These are phyloP conservation scores for Hondaea fermentalgiana DNA, from an alignment of 108 stramenopile genomes.

Conservation along the genomic window DNA sequence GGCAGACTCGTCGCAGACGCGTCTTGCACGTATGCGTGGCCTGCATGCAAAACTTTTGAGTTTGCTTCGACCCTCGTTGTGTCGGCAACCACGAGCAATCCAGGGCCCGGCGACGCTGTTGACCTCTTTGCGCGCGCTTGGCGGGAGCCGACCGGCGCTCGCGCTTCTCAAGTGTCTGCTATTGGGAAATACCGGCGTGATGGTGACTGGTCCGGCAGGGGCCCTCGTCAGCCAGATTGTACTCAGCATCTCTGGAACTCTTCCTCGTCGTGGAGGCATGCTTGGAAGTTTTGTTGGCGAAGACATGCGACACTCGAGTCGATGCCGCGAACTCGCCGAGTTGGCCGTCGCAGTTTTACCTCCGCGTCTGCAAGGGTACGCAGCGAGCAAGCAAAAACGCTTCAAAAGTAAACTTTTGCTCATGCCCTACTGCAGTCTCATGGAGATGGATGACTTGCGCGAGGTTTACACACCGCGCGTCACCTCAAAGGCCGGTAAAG, in stretches of 20 bases:
- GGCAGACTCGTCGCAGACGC: background rate
- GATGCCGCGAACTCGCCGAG: background rate
- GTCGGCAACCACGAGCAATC: background rate
- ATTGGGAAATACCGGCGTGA: background rate
- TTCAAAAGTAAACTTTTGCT: background rate
- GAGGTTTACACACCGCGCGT: constrained; percentile 1
- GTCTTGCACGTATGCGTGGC: background rate
- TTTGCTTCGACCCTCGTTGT: background rate
- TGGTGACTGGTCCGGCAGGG: background rate
- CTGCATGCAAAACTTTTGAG: background rate
- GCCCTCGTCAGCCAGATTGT: background rate
- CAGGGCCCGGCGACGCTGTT: background rate
- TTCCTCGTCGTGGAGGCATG: background rate
- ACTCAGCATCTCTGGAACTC: background rate
- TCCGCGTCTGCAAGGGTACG: background rate
- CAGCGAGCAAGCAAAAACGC: background rate
- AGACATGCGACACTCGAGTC: background rate
- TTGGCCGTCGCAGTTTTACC: background rate
- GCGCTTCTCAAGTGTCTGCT: background rate
- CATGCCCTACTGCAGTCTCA: background rate
- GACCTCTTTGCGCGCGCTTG: background rate
- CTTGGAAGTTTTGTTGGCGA: background rate
- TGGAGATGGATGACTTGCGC: background rate
- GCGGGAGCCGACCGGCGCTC: background rate
- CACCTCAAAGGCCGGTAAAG: background rate